phyloP scores from a whole-genome alignment of 2,329 filamentous ascomycete species.

The Calonectria hongkongensis region DNA sequence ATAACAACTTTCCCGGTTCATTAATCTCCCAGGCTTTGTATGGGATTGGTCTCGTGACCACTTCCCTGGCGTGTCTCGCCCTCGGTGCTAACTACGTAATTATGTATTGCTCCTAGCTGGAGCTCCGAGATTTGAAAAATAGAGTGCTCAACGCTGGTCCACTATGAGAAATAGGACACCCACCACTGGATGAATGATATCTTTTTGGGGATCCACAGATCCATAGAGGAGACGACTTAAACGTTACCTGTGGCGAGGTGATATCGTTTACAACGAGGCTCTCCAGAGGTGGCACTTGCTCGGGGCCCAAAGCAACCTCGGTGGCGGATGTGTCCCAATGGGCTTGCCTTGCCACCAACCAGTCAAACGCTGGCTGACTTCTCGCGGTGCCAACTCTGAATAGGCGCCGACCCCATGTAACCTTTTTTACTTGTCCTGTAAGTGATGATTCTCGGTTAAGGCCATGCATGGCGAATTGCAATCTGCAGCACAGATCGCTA shows the following conservation, averaged over 20 bases:
- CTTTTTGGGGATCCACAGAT: constrained; percentile 9
- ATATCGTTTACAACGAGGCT: background rate
- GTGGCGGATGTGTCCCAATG: background rate
- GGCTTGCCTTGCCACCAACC: background rate
- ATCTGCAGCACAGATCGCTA: constrained; percentile 27
- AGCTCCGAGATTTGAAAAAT: constrained; percentile 10
- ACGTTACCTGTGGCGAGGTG: background rate
- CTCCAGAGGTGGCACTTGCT: background rate
- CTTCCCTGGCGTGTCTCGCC: background rate
- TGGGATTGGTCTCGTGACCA: constrained; percentile 9
- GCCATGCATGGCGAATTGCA: constrained; percentile 27
- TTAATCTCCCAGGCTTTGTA: constrained; percentile 11
- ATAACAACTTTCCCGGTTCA: constrained; percentile 1
- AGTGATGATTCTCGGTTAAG: constrained; percentile 8
- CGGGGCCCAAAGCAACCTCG: constrained; percentile 9
- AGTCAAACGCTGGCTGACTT: constrained; percentile 10
- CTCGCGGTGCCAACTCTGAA: constrained; percentile 4
- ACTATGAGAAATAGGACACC: constrained; percentile 15
- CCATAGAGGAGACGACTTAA: constrained; percentile 4
- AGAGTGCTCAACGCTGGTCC: constrained; percentile 12
- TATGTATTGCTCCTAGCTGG: background rate
- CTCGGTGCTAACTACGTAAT: too few species aligned
- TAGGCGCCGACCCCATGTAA: constrained; percentile 12
- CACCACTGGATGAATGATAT: constrained; percentile 21
- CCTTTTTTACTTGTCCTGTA: constrained; percentile 13